Evolutionary conservation across 805 yeast species (phyloP), one percentile per base, ranked within the genome.

Genomic region (Candida krabiensis): DNA sequence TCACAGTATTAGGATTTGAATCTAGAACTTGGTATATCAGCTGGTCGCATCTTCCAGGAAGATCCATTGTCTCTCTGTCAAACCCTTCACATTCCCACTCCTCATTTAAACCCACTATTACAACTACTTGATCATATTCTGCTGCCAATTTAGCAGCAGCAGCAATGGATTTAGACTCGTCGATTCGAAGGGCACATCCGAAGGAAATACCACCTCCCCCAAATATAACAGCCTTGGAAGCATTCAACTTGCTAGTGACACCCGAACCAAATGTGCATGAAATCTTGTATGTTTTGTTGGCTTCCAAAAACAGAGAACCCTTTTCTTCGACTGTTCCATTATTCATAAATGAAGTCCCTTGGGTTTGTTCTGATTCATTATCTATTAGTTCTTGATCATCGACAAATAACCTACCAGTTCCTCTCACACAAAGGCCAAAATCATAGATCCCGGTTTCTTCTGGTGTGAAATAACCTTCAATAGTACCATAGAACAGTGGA

Each of bases 381-480:
- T 79, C 83, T 34, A 77, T 73, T 19, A 80, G 61, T 40, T 76
- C 59, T 48, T 71, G 47, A 39, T 58, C 82, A 48, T 80, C 70
- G 34, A 79, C 54, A 47, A 65, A 80, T n/a, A 80, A 43, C 52
- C 69, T 71, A 24, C 77, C 81, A 25, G 80, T 73, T 18, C 85
- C 85, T 33, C 63, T 49, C 21, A 70, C 70, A 11, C 73, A 57
- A 35, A 74, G 53, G 15, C 83, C 83, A 49, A 79, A 69, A 38
- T 68, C 69, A 50, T 73, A 79, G n/a, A 56, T 65, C 9, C 73
- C 80, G 31, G 71, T 45, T 31, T 64, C 70, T 25, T 73, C 77
- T 3, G 82, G 75, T 8, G 44, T 55, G 46, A 65, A 75, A 22
- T 53, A 38, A 32, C 73, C 74, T 38, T 63, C 70, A 40, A 76